phyloP scores from a whole-genome alignment of 805 yeast species.

The Wickerhamiella siamensis region DNA sequence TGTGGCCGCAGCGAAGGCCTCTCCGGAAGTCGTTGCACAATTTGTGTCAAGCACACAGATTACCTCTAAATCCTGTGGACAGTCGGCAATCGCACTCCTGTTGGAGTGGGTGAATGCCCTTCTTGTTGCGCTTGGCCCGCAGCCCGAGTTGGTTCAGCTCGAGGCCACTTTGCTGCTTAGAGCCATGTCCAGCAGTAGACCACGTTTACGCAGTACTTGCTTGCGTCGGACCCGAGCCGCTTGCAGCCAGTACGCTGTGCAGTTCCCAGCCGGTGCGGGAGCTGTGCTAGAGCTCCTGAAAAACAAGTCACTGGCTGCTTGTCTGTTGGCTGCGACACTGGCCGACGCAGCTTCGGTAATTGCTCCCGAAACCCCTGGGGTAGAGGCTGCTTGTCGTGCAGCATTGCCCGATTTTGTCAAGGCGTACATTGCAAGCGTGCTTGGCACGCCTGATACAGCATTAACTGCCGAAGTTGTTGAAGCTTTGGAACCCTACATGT shows the following conservation, averaged over 20 bases:
- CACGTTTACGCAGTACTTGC: neutral
- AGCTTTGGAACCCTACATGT: slow-evolving; percentile 32
- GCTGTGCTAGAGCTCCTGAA: slow-evolving; percentile 1
- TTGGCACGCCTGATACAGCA: slow-evolving; percentile 20
- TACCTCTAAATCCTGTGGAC: neutral
- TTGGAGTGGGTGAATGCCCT: slow-evolving; percentile 1
- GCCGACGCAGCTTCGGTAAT: slow-evolving; percentile 4
- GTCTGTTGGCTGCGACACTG: neutral
- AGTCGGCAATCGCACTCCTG: neutral
- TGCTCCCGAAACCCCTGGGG: slow-evolving; percentile 1
- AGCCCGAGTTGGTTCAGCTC: neutral
- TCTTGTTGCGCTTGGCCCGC: neutral
- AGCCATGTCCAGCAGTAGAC: neutral
- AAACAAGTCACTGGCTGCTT: neutral
- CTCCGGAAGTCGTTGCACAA: neutral
- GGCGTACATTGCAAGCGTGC: slow-evolving; percentile 21
- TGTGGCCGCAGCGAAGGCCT: neutral
- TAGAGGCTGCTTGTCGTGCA: neutral
- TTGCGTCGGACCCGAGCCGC: neutral
- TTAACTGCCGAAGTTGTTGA: slow-evolving; percentile 12
- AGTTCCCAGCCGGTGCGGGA: slow-evolving; percentile 1
- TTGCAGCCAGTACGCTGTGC: neutral
- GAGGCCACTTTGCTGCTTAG: neutral
- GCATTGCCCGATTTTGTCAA: slow-evolving; percentile 4
- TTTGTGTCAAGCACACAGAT: neutral